These are phyloP conservation scores for Coffea eugenioides DNA, from an alignment of 257 asterid genomes.

Conservation along the genomic window DNA sequence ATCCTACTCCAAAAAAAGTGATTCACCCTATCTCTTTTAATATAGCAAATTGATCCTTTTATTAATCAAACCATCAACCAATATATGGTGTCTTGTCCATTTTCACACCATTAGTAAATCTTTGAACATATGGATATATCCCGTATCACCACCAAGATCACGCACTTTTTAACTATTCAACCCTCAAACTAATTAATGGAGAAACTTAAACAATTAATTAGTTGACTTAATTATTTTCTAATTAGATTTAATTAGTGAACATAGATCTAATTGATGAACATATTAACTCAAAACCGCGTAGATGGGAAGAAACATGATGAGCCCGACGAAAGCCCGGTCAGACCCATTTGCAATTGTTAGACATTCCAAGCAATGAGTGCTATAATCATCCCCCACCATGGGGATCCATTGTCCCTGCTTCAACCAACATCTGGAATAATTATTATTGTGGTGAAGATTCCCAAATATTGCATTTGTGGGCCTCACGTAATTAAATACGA, in stretches of 20 bases:
- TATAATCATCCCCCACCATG: conserved; percentile 61
- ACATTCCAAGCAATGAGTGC: conserved; percentile 56
- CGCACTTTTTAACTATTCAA: background rate
- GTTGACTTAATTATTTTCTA: conserved; percentile 19
- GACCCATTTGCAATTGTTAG: conserved; percentile 23
- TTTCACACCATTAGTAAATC: conserved; percentile 16
- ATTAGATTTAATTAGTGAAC: background rate
- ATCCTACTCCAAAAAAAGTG: conserved; percentile 25
- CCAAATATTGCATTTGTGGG: conserved; percentile 43
- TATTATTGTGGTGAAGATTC: conserved; percentile 70
- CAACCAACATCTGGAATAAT: conserved; percentile 82
- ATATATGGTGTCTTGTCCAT: conserved; percentile 7
- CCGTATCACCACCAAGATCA: conserved; percentile 20
- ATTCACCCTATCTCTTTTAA: conserved; percentile 37
- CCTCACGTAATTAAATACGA: conserved; percentile 18
- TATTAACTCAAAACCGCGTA: conserved; percentile 34
- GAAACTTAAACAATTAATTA: background rate
- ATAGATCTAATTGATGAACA: background rate
- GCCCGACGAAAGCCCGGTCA: conserved; percentile 11
- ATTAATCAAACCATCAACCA: conserved; percentile 6
- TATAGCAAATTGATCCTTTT: conserved; percentile 21
- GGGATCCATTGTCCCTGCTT: conserved; percentile 69
- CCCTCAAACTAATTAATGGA: background rate
- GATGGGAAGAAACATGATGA: conserved; percentile 29
- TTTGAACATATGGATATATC: conserved; percentile 2